A percentile compares a stretch with the other conserved stretches of the same genome.
phyloP scores from a whole-genome alignment of 768 basidiomycete genomes.

The Leucocoprinus leucothites region DNA sequence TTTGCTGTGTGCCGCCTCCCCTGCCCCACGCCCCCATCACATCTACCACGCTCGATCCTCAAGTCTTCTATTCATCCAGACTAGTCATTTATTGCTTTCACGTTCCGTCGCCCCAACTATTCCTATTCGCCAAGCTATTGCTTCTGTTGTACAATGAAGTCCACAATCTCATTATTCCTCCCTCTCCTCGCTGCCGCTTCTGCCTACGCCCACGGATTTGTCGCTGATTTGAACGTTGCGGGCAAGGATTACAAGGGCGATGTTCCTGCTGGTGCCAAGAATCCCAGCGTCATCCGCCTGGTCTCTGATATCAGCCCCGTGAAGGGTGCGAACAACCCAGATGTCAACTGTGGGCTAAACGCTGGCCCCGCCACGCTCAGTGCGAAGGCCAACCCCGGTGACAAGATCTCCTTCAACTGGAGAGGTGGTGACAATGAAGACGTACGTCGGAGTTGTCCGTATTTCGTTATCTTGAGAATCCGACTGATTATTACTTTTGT shows the following conservation, averaged over 20 bases:
- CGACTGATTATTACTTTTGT: no score
- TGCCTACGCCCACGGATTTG: slow-evolving; percentile 45
- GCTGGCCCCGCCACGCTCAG: slow-evolving; percentile 48
- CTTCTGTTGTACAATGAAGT: slow-evolving; percentile 35
- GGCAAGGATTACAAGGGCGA: slow-evolving; percentile 34
- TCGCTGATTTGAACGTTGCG: slow-evolving; percentile 35
- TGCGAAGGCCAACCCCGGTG: slow-evolving; percentile 59
- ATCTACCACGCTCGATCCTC: slow-evolving; percentile 28
- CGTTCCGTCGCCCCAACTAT: slow-evolving; percentile 29
- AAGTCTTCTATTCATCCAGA: slow-evolving; percentile 30
- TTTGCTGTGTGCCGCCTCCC: slow-evolving; percentile 3
- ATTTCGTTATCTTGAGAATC: neutral
- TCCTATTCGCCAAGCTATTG: slow-evolving; percentile 21
- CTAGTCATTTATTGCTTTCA: slow-evolving; percentile 28
- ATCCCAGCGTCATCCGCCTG: slow-evolving; percentile 38
- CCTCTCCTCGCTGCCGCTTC: slow-evolving; percentile 32
- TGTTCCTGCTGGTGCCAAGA: slow-evolving; percentile 15
- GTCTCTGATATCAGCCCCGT: slow-evolving; percentile 35
- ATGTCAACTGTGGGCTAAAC: slow-evolving; percentile 59
- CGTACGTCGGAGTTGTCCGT: slow-evolving; percentile 24
- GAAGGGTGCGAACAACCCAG: slow-evolving; percentile 55
- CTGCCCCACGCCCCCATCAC: slow-evolving; percentile 29
- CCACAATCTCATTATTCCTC: slow-evolving; percentile 23
- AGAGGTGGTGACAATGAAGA: slow-evolving; percentile 35
- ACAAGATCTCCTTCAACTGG: slow-evolving; percentile 55